These are phyloP conservation scores for Hymenoscyphus linearis DNA, from an alignment of 2,329 filamentous ascomycete genomes.

Conservation along the genomic window DNA sequence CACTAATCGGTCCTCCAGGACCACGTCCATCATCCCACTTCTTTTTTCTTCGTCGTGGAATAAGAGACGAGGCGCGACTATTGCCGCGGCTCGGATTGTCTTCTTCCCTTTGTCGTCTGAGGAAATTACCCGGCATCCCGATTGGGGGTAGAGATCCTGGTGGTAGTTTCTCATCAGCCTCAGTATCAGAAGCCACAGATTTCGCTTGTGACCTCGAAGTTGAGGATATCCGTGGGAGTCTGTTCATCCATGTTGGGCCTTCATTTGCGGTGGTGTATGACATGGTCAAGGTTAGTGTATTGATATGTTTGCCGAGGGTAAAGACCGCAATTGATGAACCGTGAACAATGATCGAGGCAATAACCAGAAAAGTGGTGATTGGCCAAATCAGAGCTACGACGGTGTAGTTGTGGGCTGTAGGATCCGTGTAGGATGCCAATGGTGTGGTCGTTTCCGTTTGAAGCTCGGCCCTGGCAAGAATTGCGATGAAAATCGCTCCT, in stretches of 20 bases:
- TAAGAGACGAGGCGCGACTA: constrained; percentile 56
- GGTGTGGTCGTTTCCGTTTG: constrained; percentile 72
- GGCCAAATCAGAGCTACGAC: constrained; percentile 90
- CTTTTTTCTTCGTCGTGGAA: constrained; percentile 57
- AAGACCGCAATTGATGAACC: constrained; percentile 98
- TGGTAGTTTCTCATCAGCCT: constrained; percentile 62
- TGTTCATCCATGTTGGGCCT: constrained; percentile 90
- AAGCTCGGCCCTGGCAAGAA: constrained; percentile 86
- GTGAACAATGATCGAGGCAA: constrained; percentile 90
- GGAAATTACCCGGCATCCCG: constrained; percentile 67
- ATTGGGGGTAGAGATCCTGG: constrained; percentile 68
- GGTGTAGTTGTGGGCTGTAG: constrained; percentile 50
- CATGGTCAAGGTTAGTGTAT: constrained; percentile 90
- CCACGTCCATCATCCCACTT: constrained; percentile 67
- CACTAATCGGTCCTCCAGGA: constrained; percentile 79
- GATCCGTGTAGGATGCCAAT: constrained; percentile 53
- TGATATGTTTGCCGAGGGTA: constrained; percentile 95
- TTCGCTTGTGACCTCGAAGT: constrained; percentile 76
- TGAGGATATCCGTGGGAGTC: constrained; percentile 67
- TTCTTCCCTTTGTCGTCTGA: constrained; percentile 80
- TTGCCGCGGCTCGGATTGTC: constrained; percentile 47
- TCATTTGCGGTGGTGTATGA: constrained; percentile 90
- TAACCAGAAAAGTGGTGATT: constrained; percentile 88
- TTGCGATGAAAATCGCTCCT: constrained; percentile 91
- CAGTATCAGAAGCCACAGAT: constrained; percentile 72